Percentiles rank a stretch among this genome's conserved stretches.
These are phyloP conservation scores for Suhomyces yuchorum DNA, from an alignment of 1,139 yeast genomes.

Conservation along the genomic window DNA sequence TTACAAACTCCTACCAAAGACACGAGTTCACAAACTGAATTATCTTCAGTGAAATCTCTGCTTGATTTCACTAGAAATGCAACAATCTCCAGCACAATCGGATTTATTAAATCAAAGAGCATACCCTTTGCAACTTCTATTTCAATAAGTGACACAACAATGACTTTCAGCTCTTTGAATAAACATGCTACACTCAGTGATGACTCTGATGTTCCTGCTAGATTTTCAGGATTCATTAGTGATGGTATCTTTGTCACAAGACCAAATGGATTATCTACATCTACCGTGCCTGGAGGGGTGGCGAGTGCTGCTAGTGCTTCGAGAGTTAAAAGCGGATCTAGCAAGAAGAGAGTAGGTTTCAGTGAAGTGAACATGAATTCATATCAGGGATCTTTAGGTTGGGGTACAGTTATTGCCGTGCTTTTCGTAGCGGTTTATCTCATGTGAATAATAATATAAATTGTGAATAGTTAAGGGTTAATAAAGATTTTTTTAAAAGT, in stretches of 20 bases:
- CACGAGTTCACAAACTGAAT: background rate
- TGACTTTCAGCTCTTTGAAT: background rate
- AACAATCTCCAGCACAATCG: conserved; percentile 22
- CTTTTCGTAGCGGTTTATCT: conserved; percentile 2
- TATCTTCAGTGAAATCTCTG: background rate
- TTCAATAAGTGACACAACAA: background rate
- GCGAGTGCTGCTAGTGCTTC: conserved; percentile 11
- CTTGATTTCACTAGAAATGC: conserved; percentile 1
- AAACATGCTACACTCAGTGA: background rate
- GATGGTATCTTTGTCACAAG: conserved; percentile 10
- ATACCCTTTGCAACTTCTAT: conserved; percentile 50
- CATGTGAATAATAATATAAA: conserved; percentile 1
- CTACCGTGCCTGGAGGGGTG: conserved; percentile 12
- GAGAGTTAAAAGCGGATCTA: background rate
- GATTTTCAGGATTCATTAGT: conserved; percentile 12
- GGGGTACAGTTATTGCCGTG: background rate
- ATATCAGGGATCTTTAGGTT: background rate
- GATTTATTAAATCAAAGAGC: conserved; percentile 37
- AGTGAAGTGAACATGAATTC: background rate
- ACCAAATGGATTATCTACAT: conserved; percentile 3
- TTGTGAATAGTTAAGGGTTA: background rate
- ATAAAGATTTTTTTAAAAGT: background rate
- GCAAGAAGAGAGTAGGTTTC: background rate
- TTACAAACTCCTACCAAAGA: conserved; percentile 4
- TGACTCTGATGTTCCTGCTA: conserved; percentile 9